phyloP scores from a whole-genome alignment of 306 rosid species.

The Inga laurina region DNA sequence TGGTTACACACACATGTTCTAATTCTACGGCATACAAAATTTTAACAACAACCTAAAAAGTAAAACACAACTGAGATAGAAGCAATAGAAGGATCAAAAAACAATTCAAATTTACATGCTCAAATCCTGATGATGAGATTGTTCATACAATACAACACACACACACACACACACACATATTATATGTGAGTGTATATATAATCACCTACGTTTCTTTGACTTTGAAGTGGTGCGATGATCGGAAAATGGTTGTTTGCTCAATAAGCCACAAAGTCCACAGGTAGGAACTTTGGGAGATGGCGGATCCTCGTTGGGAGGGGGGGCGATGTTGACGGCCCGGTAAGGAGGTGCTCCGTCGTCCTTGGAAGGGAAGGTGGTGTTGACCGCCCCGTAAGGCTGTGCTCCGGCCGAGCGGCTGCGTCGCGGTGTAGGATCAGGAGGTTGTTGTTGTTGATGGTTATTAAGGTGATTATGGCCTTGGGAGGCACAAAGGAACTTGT shows the following conservation, averaged over 20 bases:
- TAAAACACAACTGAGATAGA: background rate
- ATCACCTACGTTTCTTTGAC: constrained; percentile 38
- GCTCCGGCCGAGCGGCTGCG: constrained; percentile 33
- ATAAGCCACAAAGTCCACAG: constrained; percentile 47
- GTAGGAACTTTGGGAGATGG: constrained; percentile 50
- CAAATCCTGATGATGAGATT: background rate
- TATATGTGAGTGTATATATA: background rate
- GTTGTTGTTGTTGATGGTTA: background rate
- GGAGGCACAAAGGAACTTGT: constrained; percentile 32
- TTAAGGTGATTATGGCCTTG: background rate
- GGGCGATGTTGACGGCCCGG: constrained; percentile 15
- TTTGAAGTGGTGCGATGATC: constrained; percentile 12
- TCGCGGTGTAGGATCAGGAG: background rate
- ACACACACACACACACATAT: background rate
- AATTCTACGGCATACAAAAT: background rate
- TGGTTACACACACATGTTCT: background rate
- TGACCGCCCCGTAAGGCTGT: background rate
- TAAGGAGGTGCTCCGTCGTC: constrained; percentile 16
- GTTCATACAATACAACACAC: background rate
- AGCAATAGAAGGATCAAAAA: background rate
- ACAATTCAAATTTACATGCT: background rate
- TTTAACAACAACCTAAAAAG: background rate
- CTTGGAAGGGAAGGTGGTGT: constrained; percentile 18
- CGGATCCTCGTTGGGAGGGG: constrained; percentile 40
- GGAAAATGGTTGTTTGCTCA: constrained; percentile 35